A percentile compares a stretch with the other conserved stretches of the same genome.
These are phyloP conservation scores for Babjeviella inositovora DNA, from an alignment of 805 yeast genomes.

Conservation along the genomic window DNA sequence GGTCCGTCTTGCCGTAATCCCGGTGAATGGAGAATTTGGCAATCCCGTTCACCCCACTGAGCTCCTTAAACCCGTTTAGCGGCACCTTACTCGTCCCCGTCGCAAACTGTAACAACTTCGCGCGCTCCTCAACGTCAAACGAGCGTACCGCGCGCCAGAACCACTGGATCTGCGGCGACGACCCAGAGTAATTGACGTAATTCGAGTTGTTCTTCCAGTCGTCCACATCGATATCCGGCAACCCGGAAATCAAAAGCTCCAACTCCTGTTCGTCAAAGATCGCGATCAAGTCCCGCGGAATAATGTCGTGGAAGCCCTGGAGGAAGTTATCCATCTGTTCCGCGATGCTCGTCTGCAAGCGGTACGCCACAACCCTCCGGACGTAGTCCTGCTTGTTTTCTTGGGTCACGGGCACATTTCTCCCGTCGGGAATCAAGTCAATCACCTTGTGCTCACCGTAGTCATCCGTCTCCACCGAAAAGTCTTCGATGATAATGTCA, in stretches of 20 bases:
- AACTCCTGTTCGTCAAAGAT: constrained; percentile 93
- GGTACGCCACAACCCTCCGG: constrained; percentile 68
- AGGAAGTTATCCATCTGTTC: constrained; percentile 81
- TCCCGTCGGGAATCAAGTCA: constrained; percentile 73
- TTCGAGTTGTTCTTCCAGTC: constrained; percentile 88
- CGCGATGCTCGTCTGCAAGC: constrained; percentile 66
- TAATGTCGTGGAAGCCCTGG: constrained; percentile 79
- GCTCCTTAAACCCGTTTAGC: constrained; percentile 77
- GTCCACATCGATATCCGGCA: constrained; percentile 90
- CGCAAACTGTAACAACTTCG: constrained; percentile 84
- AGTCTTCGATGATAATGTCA: constrained; percentile 87
- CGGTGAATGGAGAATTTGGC: constrained; percentile 81
- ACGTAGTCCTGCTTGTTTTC: constrained; percentile 86
- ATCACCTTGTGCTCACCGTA: constrained; percentile 79
- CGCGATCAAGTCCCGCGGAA: constrained; percentile 67
- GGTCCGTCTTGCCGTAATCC: constrained; percentile 71
- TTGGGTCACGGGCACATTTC: constrained; percentile 76
- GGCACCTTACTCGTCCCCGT: constrained; percentile 98
- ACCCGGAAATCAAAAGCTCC: constrained; percentile 81
- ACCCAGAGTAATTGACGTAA: constrained; percentile 67
- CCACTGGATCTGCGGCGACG: constrained; percentile 84
- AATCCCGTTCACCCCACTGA: constrained; percentile 76
- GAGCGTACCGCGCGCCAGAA: constrained; percentile 97
- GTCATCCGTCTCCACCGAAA: constrained; percentile 85
- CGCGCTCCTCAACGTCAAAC: constrained; percentile 86